Conservation (phyloP, 2,329 filamentous ascomycete genomes). For the Trichoderma pleuroti region DNA sequence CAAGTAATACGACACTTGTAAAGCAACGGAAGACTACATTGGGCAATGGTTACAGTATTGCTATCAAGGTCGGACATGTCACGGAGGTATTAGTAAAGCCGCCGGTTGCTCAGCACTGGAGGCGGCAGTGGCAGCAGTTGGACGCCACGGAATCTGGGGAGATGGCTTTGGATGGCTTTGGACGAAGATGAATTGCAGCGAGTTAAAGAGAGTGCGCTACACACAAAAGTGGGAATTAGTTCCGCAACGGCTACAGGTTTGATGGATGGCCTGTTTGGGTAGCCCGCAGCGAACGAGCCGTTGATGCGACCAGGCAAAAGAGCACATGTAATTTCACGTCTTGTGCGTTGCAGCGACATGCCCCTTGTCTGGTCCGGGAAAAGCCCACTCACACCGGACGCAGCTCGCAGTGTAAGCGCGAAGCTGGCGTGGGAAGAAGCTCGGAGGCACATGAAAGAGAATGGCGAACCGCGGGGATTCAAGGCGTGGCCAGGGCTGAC, state of each 20-base stretch:
- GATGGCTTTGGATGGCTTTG: not conserved
- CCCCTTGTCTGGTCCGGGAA: not conserved
- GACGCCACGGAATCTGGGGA: not conserved
- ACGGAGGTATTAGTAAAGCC: not conserved
- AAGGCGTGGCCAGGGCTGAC: conserved; percentile 4
- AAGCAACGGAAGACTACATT: not conserved
- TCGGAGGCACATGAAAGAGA: not conserved
- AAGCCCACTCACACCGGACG: not conserved
- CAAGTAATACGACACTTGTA: not conserved
- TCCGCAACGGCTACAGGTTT: not conserved
- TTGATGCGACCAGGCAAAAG: not conserved
- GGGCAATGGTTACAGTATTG: not conserved
- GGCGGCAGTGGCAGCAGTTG: not conserved
- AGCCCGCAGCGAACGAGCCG: not conserved
- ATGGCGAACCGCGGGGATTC: not conserved
- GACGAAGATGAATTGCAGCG: no score
- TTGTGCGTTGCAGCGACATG: not conserved
- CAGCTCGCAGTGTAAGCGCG: not conserved
- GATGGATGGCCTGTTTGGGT: not conserved
- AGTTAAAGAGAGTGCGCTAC: no score
- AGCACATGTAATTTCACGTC: not conserved
- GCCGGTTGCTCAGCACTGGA: not conserved
- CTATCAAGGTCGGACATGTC: not conserved
- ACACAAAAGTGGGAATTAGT: not conserved
- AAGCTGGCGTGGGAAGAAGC: not conserved